Conservation (phyloP, 2,329 filamentous ascomycete genomes). For the Leptographium procerum region DNA sequence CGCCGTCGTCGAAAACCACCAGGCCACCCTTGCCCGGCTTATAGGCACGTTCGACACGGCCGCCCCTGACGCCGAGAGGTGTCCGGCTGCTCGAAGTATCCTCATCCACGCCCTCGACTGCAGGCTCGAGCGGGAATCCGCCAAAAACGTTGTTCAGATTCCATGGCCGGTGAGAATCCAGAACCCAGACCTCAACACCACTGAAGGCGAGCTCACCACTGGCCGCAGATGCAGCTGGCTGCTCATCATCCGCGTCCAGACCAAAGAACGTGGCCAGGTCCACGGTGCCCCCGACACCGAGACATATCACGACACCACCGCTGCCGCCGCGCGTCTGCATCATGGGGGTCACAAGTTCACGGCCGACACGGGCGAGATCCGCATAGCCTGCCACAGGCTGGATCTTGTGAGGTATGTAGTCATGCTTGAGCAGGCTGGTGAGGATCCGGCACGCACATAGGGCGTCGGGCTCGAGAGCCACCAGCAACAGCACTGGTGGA, state of each 20-base stretch:
- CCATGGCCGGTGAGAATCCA: slow-evolving; percentile 88
- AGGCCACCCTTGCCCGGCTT: slow-evolving; percentile 75
- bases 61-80: slow-evolving; percentile 57
- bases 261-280: slow-evolving; percentile 74
- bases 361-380: slow-evolving; percentile 71
- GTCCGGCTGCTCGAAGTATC: slow-evolving; percentile 24
- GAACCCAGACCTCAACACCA: slow-evolving; percentile 89
- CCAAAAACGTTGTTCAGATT: slow-evolving; percentile 91
- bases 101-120: not conserved
- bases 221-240: not conserved
- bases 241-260: slow-evolving; percentile 51
- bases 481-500: slow-evolving; percentile 81
- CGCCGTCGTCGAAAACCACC: slow-evolving; percentile 90
- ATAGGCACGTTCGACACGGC: slow-evolving; percentile 61
- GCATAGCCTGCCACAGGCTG: slow-evolving; percentile 88
- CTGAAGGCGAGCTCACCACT: slow-evolving; percentile 39
- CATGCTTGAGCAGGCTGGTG: slow-evolving; percentile 84
- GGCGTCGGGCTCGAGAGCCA: slow-evolving; percentile 87
- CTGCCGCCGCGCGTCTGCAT: slow-evolving; percentile 72
- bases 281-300: slow-evolving; percentile 85
- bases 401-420: slow-evolving; percentile 96
- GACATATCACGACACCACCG: slow-evolving; percentile 81
- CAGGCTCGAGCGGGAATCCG: slow-evolving; percentile 47
- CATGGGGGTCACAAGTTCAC: slow-evolving; percentile 73
- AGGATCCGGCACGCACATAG: slow-evolving; percentile 93